Conservation (phyloP, 75 land plant genomes). For the Sequoiadendron giganteum region DNA sequence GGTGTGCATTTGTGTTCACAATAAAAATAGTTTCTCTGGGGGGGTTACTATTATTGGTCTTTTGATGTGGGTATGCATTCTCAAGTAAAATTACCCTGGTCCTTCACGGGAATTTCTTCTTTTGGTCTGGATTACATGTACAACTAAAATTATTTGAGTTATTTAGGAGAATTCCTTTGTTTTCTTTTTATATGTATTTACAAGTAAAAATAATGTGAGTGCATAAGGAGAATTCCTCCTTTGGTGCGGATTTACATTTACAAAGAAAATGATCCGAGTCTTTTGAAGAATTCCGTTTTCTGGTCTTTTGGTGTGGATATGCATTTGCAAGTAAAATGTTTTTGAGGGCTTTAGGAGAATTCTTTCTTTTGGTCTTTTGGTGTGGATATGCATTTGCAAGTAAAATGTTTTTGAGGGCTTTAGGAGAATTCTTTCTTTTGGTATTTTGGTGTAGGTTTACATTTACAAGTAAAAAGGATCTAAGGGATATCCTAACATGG, state of each 20-base stretch:
- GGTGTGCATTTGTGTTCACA: background rate
- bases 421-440: no score
- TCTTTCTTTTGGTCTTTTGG: background rate
- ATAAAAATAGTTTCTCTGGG: background rate
- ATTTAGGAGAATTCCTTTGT: background rate
- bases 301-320: background rate
- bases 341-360: background rate
- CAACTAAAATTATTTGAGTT: background rate
- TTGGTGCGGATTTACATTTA: background rate
- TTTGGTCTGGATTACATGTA: background rate
- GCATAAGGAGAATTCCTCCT: background rate
- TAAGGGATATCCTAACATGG: slow-evolving; percentile 12
- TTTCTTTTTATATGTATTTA: no score
- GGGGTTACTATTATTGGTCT: background rate
- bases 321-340: background rate
- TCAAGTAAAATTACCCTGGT: background rate
- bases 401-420: background rate
- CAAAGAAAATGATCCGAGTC: background rate
- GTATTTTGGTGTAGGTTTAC: no score
- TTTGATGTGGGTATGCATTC: background rate
- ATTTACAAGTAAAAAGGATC: background rate
- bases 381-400: background rate
- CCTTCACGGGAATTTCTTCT: background rate
- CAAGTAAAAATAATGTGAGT: background rate
- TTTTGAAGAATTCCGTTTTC: background rate